These are phyloP conservation scores for Andrographis paniculata DNA, from an alignment of 305 asterid species.

Conservation along the genomic window DNA sequence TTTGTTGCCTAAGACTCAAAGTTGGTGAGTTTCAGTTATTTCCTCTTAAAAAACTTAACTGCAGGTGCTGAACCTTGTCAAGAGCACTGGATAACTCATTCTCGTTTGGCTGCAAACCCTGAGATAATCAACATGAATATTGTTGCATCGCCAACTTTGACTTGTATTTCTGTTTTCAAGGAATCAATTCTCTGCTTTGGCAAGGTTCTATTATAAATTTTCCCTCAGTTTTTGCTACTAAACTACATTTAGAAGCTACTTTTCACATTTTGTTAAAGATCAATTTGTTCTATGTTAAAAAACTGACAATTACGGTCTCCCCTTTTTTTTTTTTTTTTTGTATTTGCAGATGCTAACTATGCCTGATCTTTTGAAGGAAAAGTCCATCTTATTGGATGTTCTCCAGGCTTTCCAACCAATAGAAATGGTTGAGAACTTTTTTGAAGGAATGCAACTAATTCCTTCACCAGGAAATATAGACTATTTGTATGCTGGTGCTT, in stretches of 20 bases:
- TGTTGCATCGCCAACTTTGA: conserved; percentile 38
- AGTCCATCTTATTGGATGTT: conserved; percentile 41
- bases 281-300: background rate
- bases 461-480: conserved; percentile 59
- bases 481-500: conserved; percentile 64
- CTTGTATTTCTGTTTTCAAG: conserved; percentile 40
- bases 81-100: conserved; percentile 71
- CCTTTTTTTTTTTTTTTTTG: conserved; percentile 13
- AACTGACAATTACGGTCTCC: background rate
- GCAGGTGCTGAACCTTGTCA: conserved; percentile 62
- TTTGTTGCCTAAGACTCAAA: conserved; percentile 17
- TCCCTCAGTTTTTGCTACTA: no score
- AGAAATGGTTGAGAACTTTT: conserved; percentile 37
- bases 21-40: conserved; percentile 12
- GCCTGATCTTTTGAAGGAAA: conserved; percentile 49
- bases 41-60: conserved; percentile 26
- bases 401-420: conserved; percentile 69
- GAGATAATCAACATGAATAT: conserved; percentile 32
- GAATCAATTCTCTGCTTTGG: conserved; percentile 76
- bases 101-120: conserved; percentile 53
- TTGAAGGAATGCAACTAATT: conserved; percentile 43
- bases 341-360: conserved; percentile 50
- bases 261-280: conserved; percentile 9
- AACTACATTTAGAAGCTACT: conserved; percentile 7
- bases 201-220: no score